Percentiles rank a stretch among this genome's conserved stretches.
These are phyloP conservation scores for Brassica juncea DNA, from an alignment of 345 rosid species.

Conservation along the genomic window DNA sequence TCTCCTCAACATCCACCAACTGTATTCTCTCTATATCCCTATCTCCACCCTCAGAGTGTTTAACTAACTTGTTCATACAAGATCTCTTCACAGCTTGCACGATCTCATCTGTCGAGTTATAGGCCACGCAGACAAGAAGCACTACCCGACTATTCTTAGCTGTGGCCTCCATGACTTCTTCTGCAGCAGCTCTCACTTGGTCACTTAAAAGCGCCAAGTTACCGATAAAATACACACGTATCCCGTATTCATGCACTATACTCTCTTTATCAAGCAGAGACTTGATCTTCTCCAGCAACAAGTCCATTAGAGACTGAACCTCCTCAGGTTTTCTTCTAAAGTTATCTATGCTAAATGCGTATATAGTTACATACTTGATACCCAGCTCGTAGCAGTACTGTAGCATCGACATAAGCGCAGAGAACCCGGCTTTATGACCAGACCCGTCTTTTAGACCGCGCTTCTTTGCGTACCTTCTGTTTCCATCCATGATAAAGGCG, in stretches of 20 bases:
- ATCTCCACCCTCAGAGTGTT: background rate
- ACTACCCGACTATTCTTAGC: slow-evolving; percentile 41
- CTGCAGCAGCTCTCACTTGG: slow-evolving; percentile 59
- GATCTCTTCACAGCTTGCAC: slow-evolving; percentile 69
- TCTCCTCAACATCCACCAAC: slow-evolving; percentile 56
- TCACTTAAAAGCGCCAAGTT: slow-evolving; percentile 48
- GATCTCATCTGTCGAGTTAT: slow-evolving; percentile 80
- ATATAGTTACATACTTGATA: slow-evolving; percentile 59
- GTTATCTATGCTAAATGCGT: slow-evolving; percentile 86
- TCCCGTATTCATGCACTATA: slow-evolving; percentile 57
- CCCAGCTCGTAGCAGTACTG: slow-evolving; percentile 73
- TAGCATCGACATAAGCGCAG: slow-evolving; percentile 60
- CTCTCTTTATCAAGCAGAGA: slow-evolving; percentile 61
- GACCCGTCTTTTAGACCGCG: slow-evolving; percentile 20
- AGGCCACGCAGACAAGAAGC: slow-evolving; percentile 52
- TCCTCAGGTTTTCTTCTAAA: slow-evolving; percentile 71
- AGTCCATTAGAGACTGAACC: slow-evolving; percentile 71
- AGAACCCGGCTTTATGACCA: slow-evolving; percentile 61
- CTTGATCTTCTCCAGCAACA: slow-evolving; percentile 74
- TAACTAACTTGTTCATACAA: slow-evolving; percentile 44
- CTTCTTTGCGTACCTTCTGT: slow-evolving; percentile 47
- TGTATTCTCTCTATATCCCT: slow-evolving; percentile 32
- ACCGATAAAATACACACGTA: slow-evolving; percentile 54
- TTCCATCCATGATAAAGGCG: slow-evolving; percentile 70
- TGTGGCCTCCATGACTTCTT: slow-evolving; percentile 69